Conservation (phyloP, 768 basidiomycete species). For the Agrocybe praecox region DNA sequence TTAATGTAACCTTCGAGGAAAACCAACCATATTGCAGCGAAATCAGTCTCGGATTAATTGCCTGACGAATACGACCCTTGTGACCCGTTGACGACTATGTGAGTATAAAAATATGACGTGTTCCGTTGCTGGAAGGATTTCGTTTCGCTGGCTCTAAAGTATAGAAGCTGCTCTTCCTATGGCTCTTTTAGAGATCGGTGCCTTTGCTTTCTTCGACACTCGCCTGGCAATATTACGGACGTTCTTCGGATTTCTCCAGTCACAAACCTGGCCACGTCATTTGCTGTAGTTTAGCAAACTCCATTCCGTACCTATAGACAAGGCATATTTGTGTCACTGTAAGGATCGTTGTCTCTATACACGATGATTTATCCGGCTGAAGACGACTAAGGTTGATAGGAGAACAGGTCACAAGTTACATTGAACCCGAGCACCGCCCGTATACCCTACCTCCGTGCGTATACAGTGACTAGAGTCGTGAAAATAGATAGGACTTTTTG, state of each 20-base stretch:
- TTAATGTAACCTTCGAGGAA: constrained; percentile 1
- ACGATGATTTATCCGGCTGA: constrained; percentile 19
- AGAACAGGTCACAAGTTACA: constrained; percentile 15
- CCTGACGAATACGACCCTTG: background rate
- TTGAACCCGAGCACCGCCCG: constrained; percentile 24
- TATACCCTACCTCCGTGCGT: constrained; percentile 1
- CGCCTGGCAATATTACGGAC: constrained; percentile 30
- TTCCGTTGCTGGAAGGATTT: background rate
- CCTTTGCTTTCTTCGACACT: constrained; percentile 7
- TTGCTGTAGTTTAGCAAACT: constrained; percentile 10
- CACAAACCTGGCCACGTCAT: constrained; percentile 26
- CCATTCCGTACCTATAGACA: background rate
- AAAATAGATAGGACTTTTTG: constrained; percentile 4
- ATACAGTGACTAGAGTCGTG: background rate
- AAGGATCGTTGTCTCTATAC: background rate
- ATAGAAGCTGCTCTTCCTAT: background rate
- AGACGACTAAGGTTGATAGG: constrained; percentile 1
- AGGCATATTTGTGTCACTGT: background rate
- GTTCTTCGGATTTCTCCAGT: constrained; percentile 22
- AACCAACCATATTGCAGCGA: constrained; percentile 3
- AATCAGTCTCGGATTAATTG: constrained; percentile 9
- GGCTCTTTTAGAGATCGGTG: constrained; percentile 8
- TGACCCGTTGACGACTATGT: background rate
- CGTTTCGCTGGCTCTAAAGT: constrained; percentile 1
- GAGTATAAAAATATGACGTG: background rate